Evolutionary conservation across 441 rosid genomes (phyloP).

Genomic region (Brassica hybrid): DNA sequence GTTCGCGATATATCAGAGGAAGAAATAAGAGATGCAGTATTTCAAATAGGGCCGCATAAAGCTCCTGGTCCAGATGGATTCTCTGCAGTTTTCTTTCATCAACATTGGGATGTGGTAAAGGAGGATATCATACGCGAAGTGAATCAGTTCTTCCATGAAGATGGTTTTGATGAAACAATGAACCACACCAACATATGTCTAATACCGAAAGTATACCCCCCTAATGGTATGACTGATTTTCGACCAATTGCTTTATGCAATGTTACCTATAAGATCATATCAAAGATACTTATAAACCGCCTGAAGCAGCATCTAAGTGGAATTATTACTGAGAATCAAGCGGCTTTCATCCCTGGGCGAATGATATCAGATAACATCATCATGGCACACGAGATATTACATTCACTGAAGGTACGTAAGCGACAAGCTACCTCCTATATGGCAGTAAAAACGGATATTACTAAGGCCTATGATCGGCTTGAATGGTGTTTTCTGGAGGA

Average conservation of each 20-base stretch:
- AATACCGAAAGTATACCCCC: neutral
- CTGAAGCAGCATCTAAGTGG: neutral
- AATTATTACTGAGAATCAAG: neutral
- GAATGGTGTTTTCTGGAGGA: neutral
- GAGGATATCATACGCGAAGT: neutral
- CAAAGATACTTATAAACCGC: neutral
- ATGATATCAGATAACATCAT: neutral
- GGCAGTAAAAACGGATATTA: neutral
- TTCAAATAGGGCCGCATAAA: neutral
- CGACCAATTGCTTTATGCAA: neutral
- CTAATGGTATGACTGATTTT: neutral
- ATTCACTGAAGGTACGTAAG: neutral
- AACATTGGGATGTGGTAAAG: neutral
- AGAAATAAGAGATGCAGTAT: neutral
- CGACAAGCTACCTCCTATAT: neutral
- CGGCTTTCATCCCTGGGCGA: neutral
- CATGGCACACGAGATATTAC: neutral
- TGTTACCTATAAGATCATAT: neutral
- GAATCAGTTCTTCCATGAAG: no score
- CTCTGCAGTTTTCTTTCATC: neutral
- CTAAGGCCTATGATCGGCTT: neutral
- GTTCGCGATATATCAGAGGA: neutral
- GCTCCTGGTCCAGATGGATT: neutral
- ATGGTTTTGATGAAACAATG: neutral
- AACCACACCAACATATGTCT: neutral